These are phyloP conservation scores for Gastrolobium bilobum DNA, from an alignment of 306 rosid species.

Conservation along the genomic window DNA sequence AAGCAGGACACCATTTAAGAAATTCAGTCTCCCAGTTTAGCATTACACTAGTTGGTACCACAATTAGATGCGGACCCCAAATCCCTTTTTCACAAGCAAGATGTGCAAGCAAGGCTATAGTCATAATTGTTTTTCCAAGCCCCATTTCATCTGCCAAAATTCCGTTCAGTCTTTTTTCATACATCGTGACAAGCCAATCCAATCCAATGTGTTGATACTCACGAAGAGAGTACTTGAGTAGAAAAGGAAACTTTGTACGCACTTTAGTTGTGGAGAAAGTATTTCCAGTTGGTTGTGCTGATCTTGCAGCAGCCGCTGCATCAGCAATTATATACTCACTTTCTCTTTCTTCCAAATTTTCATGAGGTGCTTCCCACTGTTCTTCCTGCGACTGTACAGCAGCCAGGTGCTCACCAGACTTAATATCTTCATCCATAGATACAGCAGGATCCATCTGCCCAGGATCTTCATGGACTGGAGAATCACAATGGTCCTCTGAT, in stretches of 20 bases:
- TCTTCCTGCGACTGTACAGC: constrained; percentile 61
- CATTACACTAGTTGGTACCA: constrained; percentile 99
- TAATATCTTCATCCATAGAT: constrained; percentile 65
- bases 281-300: constrained; percentile 99
- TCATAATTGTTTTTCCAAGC: constrained; percentile 98
- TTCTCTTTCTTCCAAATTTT: constrained; percentile 67
- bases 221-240: constrained; percentile 89
- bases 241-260: constrained; percentile 95
- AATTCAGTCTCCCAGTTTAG: constrained; percentile 99
- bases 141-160: constrained; percentile 99
- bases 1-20: constrained; percentile 99
- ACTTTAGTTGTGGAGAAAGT: constrained; percentile 98
- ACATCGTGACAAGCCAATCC: constrained; percentile 99
- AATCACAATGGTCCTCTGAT: constrained; percentile 65
- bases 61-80: constrained; percentile 99
- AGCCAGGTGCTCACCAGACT: constrained; percentile 57
- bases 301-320: constrained; percentile 99
- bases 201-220: constrained; percentile 99
- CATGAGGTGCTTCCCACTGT: constrained; percentile 52
- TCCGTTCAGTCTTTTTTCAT: constrained; percentile 95
- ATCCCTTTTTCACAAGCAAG: constrained; percentile 98
- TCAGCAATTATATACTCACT: constrained; percentile 87
- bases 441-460: constrained; percentile 52
- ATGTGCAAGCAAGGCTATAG: constrained; percentile 96
- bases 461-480: constrained; percentile 64